A percentile compares a stretch with the other conserved stretches of the same genome.
These are phyloP conservation scores for Kuraishia hungarica DNA, from an alignment of 805 yeast species.

Conservation along the genomic window DNA sequence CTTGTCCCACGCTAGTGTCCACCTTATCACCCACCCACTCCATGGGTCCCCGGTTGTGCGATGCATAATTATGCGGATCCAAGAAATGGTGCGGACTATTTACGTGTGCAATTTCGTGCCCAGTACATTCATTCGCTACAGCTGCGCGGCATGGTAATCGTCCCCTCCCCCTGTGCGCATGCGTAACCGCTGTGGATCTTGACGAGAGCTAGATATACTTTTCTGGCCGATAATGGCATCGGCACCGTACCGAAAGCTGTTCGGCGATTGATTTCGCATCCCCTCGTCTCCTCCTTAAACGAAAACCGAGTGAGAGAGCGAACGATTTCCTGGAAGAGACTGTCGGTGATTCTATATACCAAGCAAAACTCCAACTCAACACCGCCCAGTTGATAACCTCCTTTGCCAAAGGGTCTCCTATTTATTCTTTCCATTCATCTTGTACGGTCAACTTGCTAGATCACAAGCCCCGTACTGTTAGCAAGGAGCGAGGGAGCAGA, in stretches of 20 bases:
- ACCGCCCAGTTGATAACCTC: too few species aligned
- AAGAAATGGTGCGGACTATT: not conserved
- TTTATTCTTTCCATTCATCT: too few species aligned
- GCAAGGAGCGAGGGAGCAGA: not conserved
- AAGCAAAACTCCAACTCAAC: too few species aligned
- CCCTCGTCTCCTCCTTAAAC: not conserved
- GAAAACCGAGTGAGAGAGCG: not conserved
- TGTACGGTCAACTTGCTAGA: too few species aligned
- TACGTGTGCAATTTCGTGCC: not conserved
- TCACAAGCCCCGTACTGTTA: too few species aligned
- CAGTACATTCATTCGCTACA: not conserved
- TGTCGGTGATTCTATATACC: too few species aligned
- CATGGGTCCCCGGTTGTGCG: not conserved
- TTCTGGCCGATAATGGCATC: not conserved
- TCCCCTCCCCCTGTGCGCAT: not conserved
- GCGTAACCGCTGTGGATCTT: not conserved
- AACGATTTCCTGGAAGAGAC: too few species aligned
- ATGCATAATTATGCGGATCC: not conserved
- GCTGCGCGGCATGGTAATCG: not conserved
- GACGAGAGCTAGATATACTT: not conserved
- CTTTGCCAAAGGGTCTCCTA: too few species aligned
- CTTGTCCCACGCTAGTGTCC: too few species aligned
- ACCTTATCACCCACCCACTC: not conserved
- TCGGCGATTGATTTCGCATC: not conserved
- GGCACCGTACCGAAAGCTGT: not conserved